phyloP scores from a whole-genome alignment of 495 filamentous ascomycete species.

The Haplographium delicatum region DNA sequence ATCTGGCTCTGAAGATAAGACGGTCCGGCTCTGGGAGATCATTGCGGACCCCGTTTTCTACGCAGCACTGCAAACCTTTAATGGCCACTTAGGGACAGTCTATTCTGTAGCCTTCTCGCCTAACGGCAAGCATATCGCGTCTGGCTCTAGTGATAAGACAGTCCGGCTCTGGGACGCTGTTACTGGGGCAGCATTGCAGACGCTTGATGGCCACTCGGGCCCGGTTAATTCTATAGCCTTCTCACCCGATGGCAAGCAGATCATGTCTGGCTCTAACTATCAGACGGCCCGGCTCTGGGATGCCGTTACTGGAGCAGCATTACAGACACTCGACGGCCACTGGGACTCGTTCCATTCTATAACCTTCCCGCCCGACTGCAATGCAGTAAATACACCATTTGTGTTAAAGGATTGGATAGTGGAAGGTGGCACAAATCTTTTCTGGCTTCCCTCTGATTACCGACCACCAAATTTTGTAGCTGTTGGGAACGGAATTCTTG shows the following conservation, averaged over 20 bases:
- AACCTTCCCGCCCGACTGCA: conserved; percentile 21
- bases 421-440: neutral
- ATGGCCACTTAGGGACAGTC: conserved; percentile 1
- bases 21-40: too few species aligned
- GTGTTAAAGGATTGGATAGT: conserved; percentile 1
- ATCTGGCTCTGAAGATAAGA: too few species aligned
- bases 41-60: too few species aligned
- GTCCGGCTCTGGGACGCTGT: too few species aligned
- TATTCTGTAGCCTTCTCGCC: conserved; percentile 3
- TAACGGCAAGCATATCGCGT: conserved; percentile 23
- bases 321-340: conserved; percentile 2
- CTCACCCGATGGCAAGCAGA: too few species aligned
- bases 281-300: too few species aligned
- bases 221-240: too few species aligned
- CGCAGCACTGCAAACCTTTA: neutral
- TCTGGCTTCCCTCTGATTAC: conserved; percentile 10
- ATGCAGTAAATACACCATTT: conserved; percentile 1
- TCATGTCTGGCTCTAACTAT: neutral
- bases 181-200: too few species aligned
- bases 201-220: too few species aligned
- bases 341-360: neutral
- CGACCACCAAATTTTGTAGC: conserved; percentile 2
- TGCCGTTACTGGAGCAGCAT: neutral
- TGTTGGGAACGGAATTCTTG: conserved; percentile 2
- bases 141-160: too few species aligned